Conservation (phyloP, 768 basidiomycete species). For the Heimioporus sp. region DNA sequence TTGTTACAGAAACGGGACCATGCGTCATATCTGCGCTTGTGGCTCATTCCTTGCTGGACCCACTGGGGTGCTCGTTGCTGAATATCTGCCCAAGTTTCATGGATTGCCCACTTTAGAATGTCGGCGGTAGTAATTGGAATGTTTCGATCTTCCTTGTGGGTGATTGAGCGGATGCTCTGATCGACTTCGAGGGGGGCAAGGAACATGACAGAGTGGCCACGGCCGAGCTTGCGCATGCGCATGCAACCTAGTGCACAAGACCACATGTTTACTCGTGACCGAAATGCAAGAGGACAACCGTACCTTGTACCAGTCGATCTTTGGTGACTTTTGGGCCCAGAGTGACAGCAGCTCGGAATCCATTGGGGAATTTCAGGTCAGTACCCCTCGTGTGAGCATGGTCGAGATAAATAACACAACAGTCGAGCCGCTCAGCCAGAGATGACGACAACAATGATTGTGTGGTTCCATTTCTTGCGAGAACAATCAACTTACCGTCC, state of each 20-base stretch:
- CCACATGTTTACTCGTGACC: no score
- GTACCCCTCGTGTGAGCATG: constrained; percentile 51
- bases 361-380: constrained; percentile 46
- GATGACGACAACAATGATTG: constrained; percentile 1
- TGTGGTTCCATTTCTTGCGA: background rate
- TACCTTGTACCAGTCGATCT: constrained; percentile 48
- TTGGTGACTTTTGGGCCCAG: constrained; percentile 51
- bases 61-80: constrained; percentile 37
- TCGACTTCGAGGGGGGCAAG: background rate
- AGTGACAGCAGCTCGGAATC: constrained; percentile 20
- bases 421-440: constrained; percentile 31
- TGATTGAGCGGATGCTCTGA: background rate
- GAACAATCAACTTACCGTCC: constrained; percentile 4
- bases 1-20: constrained; percentile 8
- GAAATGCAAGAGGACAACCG: background rate
- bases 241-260: background rate
- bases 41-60: constrained; percentile 33
- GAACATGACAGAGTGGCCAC: background rate
- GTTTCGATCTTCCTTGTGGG: constrained; percentile 8
- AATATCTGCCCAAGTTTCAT: constrained; percentile 41
- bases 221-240: background rate
- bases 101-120: constrained; percentile 43
- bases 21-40: constrained; percentile 4
- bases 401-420: constrained; percentile 50
- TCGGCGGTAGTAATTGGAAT: constrained; percentile 16